These are phyloP conservation scores for Antrodiella citrinella DNA, from an alignment of 768 basidiomycete genomes.

Conservation along the genomic window DNA sequence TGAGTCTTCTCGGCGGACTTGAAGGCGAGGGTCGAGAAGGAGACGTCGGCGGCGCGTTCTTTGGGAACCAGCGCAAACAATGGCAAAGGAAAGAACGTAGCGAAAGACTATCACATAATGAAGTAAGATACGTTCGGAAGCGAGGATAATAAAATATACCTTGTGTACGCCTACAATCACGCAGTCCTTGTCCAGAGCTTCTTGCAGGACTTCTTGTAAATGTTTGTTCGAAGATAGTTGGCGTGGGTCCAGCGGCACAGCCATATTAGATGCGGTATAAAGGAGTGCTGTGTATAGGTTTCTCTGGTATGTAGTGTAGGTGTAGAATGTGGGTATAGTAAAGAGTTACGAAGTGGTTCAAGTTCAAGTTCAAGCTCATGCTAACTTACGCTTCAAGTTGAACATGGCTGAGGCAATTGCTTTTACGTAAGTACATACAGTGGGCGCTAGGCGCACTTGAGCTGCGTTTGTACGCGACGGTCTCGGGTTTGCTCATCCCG, in stretches of 20 bases:
- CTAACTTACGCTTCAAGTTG: background rate
- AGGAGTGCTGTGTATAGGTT: too few relatives aligned
- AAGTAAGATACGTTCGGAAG: background rate
- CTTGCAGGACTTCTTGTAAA: background rate
- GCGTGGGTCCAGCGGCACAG: too few relatives aligned
- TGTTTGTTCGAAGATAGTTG: background rate
- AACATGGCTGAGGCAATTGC: background rate
- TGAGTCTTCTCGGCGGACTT: background rate
- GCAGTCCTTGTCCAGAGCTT: background rate
- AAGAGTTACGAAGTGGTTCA: background rate
- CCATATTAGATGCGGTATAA: too few relatives aligned
- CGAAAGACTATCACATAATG: background rate
- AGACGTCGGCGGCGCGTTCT: background rate
- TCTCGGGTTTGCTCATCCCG: background rate
- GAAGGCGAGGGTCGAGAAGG: background rate
- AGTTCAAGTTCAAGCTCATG: background rate
- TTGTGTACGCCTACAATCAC: background rate
- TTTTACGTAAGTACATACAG: background rate
- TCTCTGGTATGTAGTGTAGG: too few relatives aligned
- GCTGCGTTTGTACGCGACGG: background rate
- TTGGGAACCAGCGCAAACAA: background rate
- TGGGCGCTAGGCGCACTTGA: background rate
- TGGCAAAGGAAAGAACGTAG: background rate
- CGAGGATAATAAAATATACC: background rate
- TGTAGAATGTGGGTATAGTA: background rate